Base-by-base conservation (phyloP, 192 early-diverging fungal genomes). In the Linnemannia zychae region DNA sequence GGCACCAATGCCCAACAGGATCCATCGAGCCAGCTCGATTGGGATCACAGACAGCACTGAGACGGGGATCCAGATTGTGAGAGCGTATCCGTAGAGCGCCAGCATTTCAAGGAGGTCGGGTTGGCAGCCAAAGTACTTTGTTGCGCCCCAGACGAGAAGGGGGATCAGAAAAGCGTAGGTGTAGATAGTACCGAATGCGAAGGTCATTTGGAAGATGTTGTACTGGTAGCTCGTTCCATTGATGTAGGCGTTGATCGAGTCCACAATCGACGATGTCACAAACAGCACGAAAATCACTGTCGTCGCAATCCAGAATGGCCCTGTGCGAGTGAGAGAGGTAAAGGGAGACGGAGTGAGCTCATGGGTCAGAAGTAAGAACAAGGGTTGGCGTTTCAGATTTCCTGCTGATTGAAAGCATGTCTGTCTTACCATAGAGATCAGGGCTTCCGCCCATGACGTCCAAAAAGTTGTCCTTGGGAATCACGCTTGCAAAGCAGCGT, bases 281-380 rank as follows among this genome's bases (percentile, higher is more conserved):
- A 99, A 99, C 50, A 99, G 92, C n/a, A 92, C 78, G 73, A 99
- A 98, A 34, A 99, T 94, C n/a, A 98, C 96, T 3, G 97, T 98
- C 0, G 97, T 99, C 13, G 97, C 88, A 63, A 99, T 96, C 99
- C 99, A 99, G 87, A 99, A 98, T 0, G 99, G 98, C 24, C 98
- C 94, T 94, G 74, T 44, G 38, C 1, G 20, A n/a, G n/a, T n/a
- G n/a, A n/a, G n/a, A n/a, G n/a, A n/a, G n/a, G n/a, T n/a, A n/a
- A n/a, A n/a, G n/a, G n/a, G n/a, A n/a, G n/a, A n/a, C n/a, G n/a
- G n/a, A n/a, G n/a, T n/a, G n/a, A n/a, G n/a, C n/a, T 3, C 20
- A 75, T 17, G 7, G 33, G 71, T 36, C 1, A 52, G 38, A 49
- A 28, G 44, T n/a, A 76, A 49, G 12, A 65, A 60, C 20, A 44